Percentiles rank a stretch among this genome's conserved stretches.
phyloP scores from a whole-genome alignment of 768 basidiomycete genomes.

The Porphyrellus cyaneotinctus region DNA sequence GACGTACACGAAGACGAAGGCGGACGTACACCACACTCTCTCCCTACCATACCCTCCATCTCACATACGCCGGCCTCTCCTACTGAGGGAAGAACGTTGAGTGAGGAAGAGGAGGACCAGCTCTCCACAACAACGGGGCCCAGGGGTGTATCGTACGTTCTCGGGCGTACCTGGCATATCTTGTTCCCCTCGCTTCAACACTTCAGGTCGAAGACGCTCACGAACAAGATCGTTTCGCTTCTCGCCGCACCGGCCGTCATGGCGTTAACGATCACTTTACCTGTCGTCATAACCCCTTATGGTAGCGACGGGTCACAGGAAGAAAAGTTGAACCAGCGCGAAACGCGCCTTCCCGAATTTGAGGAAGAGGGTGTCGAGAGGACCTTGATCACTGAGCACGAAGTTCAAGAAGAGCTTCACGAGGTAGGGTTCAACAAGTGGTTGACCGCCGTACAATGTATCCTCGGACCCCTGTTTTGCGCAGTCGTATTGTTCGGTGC shows the following conservation, averaged over 20 bases:
- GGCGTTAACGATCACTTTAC: slow-evolving; percentile 81
- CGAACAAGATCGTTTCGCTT: slow-evolving; percentile 69
- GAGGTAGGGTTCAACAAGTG: slow-evolving; percentile 71
- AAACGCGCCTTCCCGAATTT: slow-evolving; percentile 57
- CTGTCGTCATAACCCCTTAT: slow-evolving; percentile 76
- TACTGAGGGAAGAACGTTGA: slow-evolving; percentile 36
- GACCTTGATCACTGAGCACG: slow-evolving; percentile 68
- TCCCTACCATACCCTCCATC: slow-evolving; percentile 49
- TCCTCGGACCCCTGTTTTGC: slow-evolving; percentile 77
- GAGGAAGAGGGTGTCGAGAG: slow-evolving; percentile 74
- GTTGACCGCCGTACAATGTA: slow-evolving; percentile 81
- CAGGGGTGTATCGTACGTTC: slow-evolving; percentile 33
- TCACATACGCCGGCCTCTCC: slow-evolving; percentile 50
- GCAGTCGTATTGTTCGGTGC: slow-evolving; percentile 72
- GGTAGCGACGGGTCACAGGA: slow-evolving; percentile 14
- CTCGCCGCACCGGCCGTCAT: slow-evolving; percentile 87
- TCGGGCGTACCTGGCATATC: slow-evolving; percentile 49
- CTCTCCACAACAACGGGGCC: slow-evolving; percentile 38
- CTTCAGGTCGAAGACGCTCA: slow-evolving; percentile 63
- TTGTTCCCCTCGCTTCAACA: slow-evolving; percentile 84
- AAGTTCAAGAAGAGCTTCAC: slow-evolving; percentile 64
- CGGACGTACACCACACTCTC: slow-evolving; percentile 18
- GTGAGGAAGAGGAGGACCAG: slow-evolving; percentile 45
- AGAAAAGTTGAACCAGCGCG: slow-evolving; percentile 32
- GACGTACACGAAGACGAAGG: slow-evolving; percentile 13